These are phyloP conservation scores for Ophiostoma novo-ulmi DNA, from an alignment of 2,329 filamentous ascomycete species.

Conservation along the genomic window DNA sequence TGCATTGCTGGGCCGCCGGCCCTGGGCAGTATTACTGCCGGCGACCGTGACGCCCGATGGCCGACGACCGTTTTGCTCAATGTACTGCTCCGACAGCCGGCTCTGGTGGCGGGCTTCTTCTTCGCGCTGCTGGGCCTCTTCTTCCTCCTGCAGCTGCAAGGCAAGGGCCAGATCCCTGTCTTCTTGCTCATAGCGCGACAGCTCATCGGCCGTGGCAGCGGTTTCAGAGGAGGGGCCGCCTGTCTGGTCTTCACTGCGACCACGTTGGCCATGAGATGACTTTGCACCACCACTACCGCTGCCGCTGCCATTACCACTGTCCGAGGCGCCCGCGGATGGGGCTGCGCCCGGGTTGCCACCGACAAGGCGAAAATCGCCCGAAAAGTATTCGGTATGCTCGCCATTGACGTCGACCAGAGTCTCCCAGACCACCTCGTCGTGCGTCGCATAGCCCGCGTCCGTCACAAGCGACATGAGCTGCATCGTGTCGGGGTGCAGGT, in stretches of 20 bases:
- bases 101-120: constrained; percentile 58
- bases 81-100: constrained; percentile 63
- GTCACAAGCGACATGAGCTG: constrained; percentile 82
- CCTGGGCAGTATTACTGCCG: constrained; percentile 23
- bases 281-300: constrained; percentile 43
- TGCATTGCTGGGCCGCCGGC: constrained; percentile 31
- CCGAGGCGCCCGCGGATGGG: constrained; percentile 20
- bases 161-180: constrained; percentile 85
- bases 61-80: constrained; percentile 56
- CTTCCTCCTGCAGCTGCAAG: constrained; percentile 89
- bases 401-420: constrained; percentile 84
- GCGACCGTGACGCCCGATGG: constrained; percentile 19
- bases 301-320: constrained; percentile 66
- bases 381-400: constrained; percentile 74
- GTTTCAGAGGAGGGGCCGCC: constrained; percentile 1
- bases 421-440: constrained; percentile 95
- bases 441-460: constrained; percentile 80
- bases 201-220: not conserved
- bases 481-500: constrained; percentile 74
- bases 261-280: constrained; percentile 22
- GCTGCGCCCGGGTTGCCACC: constrained; percentile 43
- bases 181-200: constrained; percentile 58
- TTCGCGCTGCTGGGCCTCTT: constrained; percentile 68
- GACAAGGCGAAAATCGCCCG: constrained; percentile 85
- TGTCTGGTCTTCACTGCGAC: not conserved